Base-by-base conservation (phyloP, 2,329 filamentous ascomycete genomes). In the Ophiostoma ulmi region DNA sequence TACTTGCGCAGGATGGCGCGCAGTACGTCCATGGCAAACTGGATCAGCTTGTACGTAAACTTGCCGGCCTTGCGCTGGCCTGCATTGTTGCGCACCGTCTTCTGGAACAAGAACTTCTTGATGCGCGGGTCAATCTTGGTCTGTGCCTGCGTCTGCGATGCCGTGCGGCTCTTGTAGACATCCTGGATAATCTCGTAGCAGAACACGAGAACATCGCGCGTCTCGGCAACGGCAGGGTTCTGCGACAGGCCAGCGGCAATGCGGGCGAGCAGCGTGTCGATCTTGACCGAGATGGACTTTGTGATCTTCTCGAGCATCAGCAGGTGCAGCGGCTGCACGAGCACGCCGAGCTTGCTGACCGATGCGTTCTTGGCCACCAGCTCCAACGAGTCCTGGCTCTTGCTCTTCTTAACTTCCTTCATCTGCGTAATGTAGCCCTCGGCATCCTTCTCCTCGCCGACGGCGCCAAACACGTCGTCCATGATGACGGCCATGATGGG, bases 301-400 rank as follows among this genome's bases (percentile, higher is more conserved):
- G 94, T 91, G 68, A 99, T 86, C 78, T 91, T 95, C 79, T 98
- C 93, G 70, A 90, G 85, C 52, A 99, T 81, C 26, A 99, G 83
- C 8, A 88, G 84, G 76, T 92, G 91, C 66, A 98, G 70, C 1
- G 95, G 96, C 69, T 85, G 85, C 68, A 97, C 85, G 4, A 99
- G 86, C 68, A 90, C 87, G 67, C 90, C 88, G 6, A 98, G 85
- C 71, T 89, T 88, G 69, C 81, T 83, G 35, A 97, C 84, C 1
- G 93, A 94, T 1, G 92, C 90, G 67, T 90, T 93, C 76, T 90
- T 92, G 36, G 95, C 91, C 74, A 98, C 85, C 20, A 98, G 84
- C 79, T 98, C 94, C 90, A 98, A 96, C 0, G 95, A 97, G 77
- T 99, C 96, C 76, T 94, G 97, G 78, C 94, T 97, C 83, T 98